These are phyloP conservation scores for Echinochloa phyllopogon DNA, from an alignment of 176 grass and related monocot species.

Conservation along the genomic window DNA sequence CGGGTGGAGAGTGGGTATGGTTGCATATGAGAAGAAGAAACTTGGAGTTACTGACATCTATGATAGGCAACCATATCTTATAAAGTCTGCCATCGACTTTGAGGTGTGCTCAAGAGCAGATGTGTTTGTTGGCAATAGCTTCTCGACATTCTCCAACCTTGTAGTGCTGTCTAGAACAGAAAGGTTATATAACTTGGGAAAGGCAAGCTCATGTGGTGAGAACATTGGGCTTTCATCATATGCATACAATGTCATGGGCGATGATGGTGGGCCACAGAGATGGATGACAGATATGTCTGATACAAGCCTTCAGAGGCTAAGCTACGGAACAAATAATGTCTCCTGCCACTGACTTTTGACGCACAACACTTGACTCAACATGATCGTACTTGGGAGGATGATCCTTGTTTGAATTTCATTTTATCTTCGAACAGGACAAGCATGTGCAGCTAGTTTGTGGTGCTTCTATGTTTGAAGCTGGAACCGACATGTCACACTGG, in stretches of 20 bases:
- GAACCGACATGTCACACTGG: constrained; percentile 9
- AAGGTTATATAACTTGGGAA: constrained; percentile 67
- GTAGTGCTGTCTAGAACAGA: constrained; percentile 85
- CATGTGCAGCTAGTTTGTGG: constrained; percentile 5
- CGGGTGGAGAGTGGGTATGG: constrained; percentile 88
- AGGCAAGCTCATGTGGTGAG: constrained; percentile 62
- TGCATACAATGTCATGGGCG: constrained; percentile 84
- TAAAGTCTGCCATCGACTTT: constrained; percentile 98
- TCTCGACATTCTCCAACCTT: constrained; percentile 96
- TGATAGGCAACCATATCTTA: constrained; percentile 81
- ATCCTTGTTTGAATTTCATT: constrained; percentile 32
- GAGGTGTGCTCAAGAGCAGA: constrained; percentile 87
- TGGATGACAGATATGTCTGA: constrained; percentile 93
- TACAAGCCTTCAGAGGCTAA: constrained; percentile 70
- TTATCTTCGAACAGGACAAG: constrained; percentile 29
- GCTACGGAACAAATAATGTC: constrained; percentile 85
- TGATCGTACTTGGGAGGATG: not conserved
- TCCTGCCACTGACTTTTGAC: constrained; percentile 70
- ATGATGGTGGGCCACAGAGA: constrained; percentile 58
- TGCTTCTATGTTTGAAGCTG: constrained; percentile 32
- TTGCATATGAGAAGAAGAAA: constrained; percentile 93
- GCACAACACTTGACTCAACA: constrained; percentile 40
- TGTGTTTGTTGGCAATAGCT: constrained; percentile 94
- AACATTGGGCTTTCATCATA: constrained; percentile 65
- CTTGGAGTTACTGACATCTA: constrained; percentile 82